These are phyloP conservation scores for Phytopythium chamaehyphon DNA, from an alignment of 352 stramenopile genomes.

Conservation along the genomic window DNA sequence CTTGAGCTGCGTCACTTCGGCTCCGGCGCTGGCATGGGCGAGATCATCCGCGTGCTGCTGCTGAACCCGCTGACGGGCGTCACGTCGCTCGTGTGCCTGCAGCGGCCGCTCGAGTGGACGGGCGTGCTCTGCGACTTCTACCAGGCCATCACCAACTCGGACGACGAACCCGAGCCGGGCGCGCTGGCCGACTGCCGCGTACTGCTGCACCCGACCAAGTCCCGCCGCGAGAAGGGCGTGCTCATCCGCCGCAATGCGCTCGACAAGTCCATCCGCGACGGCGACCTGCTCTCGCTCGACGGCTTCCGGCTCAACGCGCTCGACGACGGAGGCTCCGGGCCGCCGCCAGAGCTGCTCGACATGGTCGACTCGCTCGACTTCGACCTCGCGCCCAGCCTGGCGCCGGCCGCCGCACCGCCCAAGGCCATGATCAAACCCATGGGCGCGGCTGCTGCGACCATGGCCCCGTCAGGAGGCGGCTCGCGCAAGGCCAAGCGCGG, in stretches of 20 bases:
- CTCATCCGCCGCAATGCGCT: slow-evolving; percentile 66
- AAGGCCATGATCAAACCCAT: slow-evolving; percentile 21
- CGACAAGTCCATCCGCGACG: slow-evolving; percentile 78
- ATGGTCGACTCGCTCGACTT: slow-evolving; percentile 71
- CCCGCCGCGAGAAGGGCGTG: slow-evolving; percentile 73
- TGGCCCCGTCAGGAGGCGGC: slow-evolving; percentile 3
- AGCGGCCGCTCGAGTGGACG: slow-evolving; percentile 74
- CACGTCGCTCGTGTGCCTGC: slow-evolving; percentile 76
- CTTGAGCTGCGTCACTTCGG: neutral
- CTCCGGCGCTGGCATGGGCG: slow-evolving; percentile 29
- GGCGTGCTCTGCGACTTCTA: slow-evolving; percentile 78
- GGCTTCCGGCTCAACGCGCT: slow-evolving; percentile 35
- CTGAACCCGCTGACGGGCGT: slow-evolving; percentile 62
- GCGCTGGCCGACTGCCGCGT: slow-evolving; percentile 69
- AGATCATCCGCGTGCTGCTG: slow-evolving; percentile 80
- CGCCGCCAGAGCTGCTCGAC: slow-evolving; percentile 60
- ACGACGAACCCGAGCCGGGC: slow-evolving; percentile 59
- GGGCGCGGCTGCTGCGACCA: slow-evolving; percentile 7
- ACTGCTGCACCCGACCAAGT: slow-evolving; percentile 78
- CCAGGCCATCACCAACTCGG: slow-evolving; percentile 77
- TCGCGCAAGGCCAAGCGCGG: slow-evolving; percentile 64
- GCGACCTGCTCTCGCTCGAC: slow-evolving; percentile 70
- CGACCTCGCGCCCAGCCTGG: slow-evolving; percentile 23
- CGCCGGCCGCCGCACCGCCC: slow-evolving; percentile 9
- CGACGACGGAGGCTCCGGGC: slow-evolving; percentile 35